Base-by-base conservation (phyloP, 2,329 filamentous ascomycete genomes). In the Beauveria australis region DNA sequence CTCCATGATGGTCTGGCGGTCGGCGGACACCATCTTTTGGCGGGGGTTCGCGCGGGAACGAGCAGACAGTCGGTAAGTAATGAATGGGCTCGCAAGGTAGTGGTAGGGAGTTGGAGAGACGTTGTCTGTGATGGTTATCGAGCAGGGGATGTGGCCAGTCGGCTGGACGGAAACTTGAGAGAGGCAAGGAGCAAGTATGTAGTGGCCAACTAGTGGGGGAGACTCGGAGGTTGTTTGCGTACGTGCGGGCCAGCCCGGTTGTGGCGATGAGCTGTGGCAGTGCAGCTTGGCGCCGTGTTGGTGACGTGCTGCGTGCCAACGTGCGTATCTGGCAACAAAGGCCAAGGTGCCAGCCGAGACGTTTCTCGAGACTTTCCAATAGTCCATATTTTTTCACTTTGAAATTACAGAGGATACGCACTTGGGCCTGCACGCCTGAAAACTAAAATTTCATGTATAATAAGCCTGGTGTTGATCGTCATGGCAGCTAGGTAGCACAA, bases 1-100 rank as follows among this genome's bases (percentile, higher is more conserved):
- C 82, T 84, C 82, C 65, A 85, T 84, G 70, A 84, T 81, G 64
- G 77, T 78, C 69, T 85, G 82, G 66, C 82, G 82, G 67, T 84
- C 80, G 64, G 74, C 67, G 62, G 74, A 74, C 53, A 75, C 76
- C 79, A 81, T 81, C 47, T 22, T 22, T 53, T 61, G 54, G 24
- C 52, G 33, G 33, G 18, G 28, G 9, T 8, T 18, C 0, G 33
- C 30, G 46, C 18, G 48, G 18, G 6, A 19, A 30, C 24, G n/a
- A 26, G 28, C 16, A 24, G 51, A 53, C 18, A 22, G 55, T 19
- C 14, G 18, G 22, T n/a, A 37, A 33, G 41, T 37, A 37, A 37
- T 14, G 12, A 16, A 37, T 37, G 12, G 12, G 14, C 14, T 37
- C 12, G 10, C 33, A 37, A 37, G 33, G 5, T 37, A 14, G 33